Evolutionary conservation across 805 yeast species (phyloP).

Genomic region (Candida vartiovaarae): DNA sequence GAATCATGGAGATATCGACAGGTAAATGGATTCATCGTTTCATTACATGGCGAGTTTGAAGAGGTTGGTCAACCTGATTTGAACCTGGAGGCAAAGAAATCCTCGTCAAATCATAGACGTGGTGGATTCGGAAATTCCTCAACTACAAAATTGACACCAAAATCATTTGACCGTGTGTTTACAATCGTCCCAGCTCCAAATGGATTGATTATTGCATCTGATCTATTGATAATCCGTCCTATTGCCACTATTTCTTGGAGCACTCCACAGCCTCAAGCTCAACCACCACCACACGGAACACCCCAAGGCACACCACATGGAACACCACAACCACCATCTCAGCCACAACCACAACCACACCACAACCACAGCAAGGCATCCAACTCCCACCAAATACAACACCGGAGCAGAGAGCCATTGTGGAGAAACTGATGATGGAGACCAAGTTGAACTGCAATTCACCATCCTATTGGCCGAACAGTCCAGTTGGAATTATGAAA

Average conservation of each 20-base stretch:
- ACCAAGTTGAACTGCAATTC: constrained; percentile 75
- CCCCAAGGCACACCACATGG: constrained; percentile 1
- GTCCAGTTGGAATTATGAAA: constrained; percentile 74
- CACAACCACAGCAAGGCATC: constrained; percentile 8
- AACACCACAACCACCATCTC: constrained; percentile 6
- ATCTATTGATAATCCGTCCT: constrained; percentile 63
- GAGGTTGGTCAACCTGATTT: constrained; percentile 55
- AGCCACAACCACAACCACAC: constrained; percentile 1
- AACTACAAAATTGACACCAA: constrained; percentile 38
- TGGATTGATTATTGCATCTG: constrained; percentile 82
- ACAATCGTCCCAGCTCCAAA: constrained; percentile 64
- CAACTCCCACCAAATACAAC: constrained; percentile 15
- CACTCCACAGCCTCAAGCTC: constrained; percentile 27
- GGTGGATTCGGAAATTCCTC: constrained; percentile 22
- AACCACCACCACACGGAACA: constrained; percentile 5
- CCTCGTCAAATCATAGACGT: constrained; percentile 17
- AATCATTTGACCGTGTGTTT: constrained; percentile 83
- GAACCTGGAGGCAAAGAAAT: constrained; percentile 15
- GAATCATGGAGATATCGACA: constrained; percentile 70
- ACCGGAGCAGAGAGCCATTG: constrained; percentile 59
- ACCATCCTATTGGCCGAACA: constrained; percentile 81
- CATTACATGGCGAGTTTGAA: constrained; percentile 78
- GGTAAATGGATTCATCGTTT: constrained; percentile 69
- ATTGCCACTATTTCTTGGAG: constrained; percentile 32
- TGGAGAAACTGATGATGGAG: constrained; percentile 57